Percentiles rank a stretch among this genome's conserved stretches.
Conservation (phyloP, 2,329 filamentous ascomycete genomes). For the Penicillium paneum region DNA sequence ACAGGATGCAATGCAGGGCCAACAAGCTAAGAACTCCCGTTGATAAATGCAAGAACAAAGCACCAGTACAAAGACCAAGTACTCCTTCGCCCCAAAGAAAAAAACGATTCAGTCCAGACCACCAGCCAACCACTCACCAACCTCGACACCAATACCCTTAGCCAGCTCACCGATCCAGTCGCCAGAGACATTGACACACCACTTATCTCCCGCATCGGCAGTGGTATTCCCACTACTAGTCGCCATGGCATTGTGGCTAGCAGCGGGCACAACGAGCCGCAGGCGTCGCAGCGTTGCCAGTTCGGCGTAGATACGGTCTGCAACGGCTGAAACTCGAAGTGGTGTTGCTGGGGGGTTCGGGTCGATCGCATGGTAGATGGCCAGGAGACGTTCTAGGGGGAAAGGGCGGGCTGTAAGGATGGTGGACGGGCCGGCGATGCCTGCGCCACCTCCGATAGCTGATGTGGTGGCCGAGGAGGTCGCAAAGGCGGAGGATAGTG, state of each 20-base stretch:
- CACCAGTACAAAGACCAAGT: neutral
- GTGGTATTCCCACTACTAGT: slow-evolving; percentile 36
- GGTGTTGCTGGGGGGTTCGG: slow-evolving; percentile 44
- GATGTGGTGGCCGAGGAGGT: slow-evolving; percentile 39
- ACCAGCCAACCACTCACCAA: slow-evolving; percentile 45
- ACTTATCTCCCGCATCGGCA: slow-evolving; percentile 45
- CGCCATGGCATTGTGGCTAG: slow-evolving; percentile 32
- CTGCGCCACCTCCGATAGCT: slow-evolving; percentile 28
- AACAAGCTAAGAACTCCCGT: neutral
- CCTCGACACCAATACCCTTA: slow-evolving; percentile 45
- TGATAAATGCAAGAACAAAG: slow-evolving; percentile 3
- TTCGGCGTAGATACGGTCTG: slow-evolving; percentile 46
- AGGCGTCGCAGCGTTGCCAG: slow-evolving; percentile 47
- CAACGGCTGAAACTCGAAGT: slow-evolving; percentile 35
- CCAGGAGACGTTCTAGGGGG: slow-evolving; percentile 45
- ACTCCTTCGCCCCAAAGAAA: neutral
- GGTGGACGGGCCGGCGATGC: slow-evolving; percentile 38
- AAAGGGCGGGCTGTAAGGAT: slow-evolving; percentile 45
- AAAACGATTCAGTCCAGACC: slow-evolving; percentile 32
- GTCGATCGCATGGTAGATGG: slow-evolving; percentile 49
- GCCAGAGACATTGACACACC: slow-evolving; percentile 48
- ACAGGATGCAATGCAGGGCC: neutral
- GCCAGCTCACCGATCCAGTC: slow-evolving; percentile 48
- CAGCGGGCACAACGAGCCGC: slow-evolving; percentile 45
- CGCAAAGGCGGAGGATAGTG: slow-evolving; percentile 39